Evolutionary conservation across 31 red algal genomes (phyloP), one percentile per base, ranked within the genome.

Genomic region (Bonnemaisonia californica): DNA sequence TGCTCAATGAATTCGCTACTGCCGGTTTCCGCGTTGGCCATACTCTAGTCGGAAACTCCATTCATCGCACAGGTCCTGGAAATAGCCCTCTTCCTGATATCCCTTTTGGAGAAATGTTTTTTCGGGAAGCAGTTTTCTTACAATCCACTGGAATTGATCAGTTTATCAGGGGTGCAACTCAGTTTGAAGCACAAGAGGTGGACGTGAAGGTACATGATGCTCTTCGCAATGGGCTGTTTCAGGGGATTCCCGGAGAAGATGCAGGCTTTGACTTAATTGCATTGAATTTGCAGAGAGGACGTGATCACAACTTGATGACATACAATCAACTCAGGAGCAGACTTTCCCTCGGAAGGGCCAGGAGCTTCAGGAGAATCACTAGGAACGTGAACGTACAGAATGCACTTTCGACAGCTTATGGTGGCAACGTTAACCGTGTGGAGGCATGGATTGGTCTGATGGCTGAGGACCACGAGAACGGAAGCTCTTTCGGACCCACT

Each of bases 221-320:
- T 9, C 55, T 89, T 32, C 76, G 86, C 39, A 89, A 87, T 41
- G 58, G 61, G n/a, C 63, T 87, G 31, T 87, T 87, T 65, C 61
- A 33, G 11, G 74, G 65, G 51, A 69, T 87, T 23, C 23, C 40
- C 36, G 82, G 72, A n/a, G 86, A 89, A 35, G 66, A 68, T 9
- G 70, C 47, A 23, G 60, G 48, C 33, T 68, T 75, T 48, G 87
- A 91, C 42, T 36, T 91, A 24, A 55, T 91, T 27, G 76, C 87
- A 23, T 58, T 77, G 7, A 91, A 91, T 68, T 45, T 81, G 28
- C 87, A 91, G 48, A 68, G 87, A 18, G 70, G 70, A 42, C 78
- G 87, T 23, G 87, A 91, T 69, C 87, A 91, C 51, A 76, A 65
- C 3, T 55, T 91, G 62, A 63, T 66, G 1, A 66, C 69, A 5